A percentile compares a stretch with the other conserved stretches of the same genome.
phyloP scores from a whole-genome alignment of 2,329 filamentous ascomycete species.

The Aspergillus sp. region DNA sequence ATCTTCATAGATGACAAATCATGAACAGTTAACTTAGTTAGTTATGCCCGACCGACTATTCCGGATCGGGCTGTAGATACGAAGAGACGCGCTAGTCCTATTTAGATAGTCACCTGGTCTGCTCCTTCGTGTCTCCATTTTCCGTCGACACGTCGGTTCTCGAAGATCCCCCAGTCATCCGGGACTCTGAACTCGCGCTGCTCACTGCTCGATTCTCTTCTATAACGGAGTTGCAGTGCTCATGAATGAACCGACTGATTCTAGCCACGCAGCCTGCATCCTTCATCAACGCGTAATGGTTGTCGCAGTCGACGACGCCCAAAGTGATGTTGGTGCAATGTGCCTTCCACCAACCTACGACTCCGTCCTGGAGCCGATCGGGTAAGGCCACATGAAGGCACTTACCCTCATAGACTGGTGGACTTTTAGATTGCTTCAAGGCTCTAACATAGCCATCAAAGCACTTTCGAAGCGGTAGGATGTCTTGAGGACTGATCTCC shows the following conservation, averaged over 20 bases:
- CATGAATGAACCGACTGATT: not conserved
- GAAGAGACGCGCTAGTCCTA: no score
- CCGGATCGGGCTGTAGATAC: not conserved
- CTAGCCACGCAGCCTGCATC: not conserved
- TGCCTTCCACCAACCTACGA: not conserved
- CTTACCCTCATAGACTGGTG: not conserved
- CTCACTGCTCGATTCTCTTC: not conserved
- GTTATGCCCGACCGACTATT: not conserved
- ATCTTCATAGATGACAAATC: no score
- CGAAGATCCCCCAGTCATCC: not conserved
- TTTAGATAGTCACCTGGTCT: not conserved
- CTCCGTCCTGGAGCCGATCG: not conserved
- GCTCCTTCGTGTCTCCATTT: not conserved
- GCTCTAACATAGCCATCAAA: not conserved
- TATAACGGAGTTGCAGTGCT: not conserved
- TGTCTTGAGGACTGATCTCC: not conserved
- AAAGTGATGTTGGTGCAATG: not conserved
- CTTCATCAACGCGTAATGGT: conserved; percentile 1
- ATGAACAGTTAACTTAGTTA: no score
- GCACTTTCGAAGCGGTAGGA: not conserved
- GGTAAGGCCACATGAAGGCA: not conserved
- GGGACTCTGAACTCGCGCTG: not conserved
- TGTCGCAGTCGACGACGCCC: not conserved
- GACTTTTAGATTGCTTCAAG: not conserved
- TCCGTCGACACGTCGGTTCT: not conserved